Conservation (phyloP, 2,329 filamentous ascomycete species). For the Penicillium fuscoglaucum region DNA sequence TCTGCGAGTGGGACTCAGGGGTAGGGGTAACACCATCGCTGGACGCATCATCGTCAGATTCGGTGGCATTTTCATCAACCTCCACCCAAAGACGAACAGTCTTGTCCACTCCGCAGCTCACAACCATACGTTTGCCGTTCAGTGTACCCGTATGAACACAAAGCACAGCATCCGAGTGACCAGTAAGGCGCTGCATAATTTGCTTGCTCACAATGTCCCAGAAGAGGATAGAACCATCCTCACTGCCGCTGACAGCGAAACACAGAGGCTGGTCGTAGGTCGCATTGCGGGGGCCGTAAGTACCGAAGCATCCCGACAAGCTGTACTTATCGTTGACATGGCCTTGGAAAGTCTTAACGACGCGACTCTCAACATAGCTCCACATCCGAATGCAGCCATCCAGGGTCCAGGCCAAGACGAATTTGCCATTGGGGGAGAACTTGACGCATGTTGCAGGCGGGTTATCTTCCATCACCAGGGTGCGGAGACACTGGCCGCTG, state of each 20-base stretch:
- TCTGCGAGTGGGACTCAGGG: neutral
- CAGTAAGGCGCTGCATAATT: constrained; percentile 66
- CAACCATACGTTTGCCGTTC: constrained; percentile 52
- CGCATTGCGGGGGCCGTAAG: constrained; percentile 53
- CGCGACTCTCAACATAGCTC: constrained; percentile 89
- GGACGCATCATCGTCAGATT: neutral
- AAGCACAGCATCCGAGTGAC: constrained; percentile 60
- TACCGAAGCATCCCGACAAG: constrained; percentile 79
- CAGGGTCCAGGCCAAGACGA: constrained; percentile 85
- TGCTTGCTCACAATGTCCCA: constrained; percentile 92
- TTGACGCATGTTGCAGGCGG: constrained; percentile 83
- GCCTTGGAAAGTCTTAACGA: constrained; percentile 96
- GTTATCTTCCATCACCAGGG: constrained; percentile 94
- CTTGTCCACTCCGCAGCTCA: constrained; percentile 63
- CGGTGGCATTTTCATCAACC: constrained; percentile 18
- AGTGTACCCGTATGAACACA: constrained; percentile 60
- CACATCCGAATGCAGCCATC: constrained; percentile 89
- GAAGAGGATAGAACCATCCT: constrained; percentile 79
- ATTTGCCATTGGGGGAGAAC: constrained; percentile 92
- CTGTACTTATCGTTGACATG: constrained; percentile 83
- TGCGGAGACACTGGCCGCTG: constrained; percentile 91
- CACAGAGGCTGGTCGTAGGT: constrained; percentile 18
- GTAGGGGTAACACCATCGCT: neutral
- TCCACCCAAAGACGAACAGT: constrained; percentile 64
- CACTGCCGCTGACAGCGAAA: constrained; percentile 81